These are phyloP conservation scores for Naumovozyma baii DNA, from an alignment of 805 yeast species.

Conservation along the genomic window DNA sequence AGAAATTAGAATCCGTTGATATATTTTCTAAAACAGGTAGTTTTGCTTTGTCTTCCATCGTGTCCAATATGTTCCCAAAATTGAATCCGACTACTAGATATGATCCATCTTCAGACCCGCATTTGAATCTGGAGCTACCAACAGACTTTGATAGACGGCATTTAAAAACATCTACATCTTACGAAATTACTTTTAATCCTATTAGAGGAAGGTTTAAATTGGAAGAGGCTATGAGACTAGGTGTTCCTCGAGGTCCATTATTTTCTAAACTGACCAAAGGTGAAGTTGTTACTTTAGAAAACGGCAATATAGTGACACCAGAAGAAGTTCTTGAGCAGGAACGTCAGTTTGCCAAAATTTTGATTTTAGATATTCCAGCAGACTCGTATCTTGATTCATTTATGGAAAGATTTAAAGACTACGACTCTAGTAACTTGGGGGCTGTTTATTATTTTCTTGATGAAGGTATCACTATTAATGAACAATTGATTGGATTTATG, in stretches of 20 bases:
- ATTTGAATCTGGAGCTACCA: slow-evolving; percentile 33
- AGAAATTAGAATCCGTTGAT: neutral
- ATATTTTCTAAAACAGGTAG: slow-evolving; percentile 5
- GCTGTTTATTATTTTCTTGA: slow-evolving; percentile 74
- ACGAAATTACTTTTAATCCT: slow-evolving; percentile 56
- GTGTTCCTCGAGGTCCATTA: slow-evolving; percentile 55
- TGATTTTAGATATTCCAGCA: slow-evolving; percentile 68
- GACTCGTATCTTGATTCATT: slow-evolving; percentile 34
- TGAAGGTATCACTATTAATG: slow-evolving; percentile 39
- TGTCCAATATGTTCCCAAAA: slow-evolving; percentile 48
- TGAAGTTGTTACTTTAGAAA: slow-evolving; percentile 41
- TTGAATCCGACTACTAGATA: slow-evolving; percentile 32
- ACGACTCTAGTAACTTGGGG: slow-evolving; percentile 26
- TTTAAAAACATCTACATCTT: slow-evolving; percentile 41
- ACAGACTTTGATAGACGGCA: slow-evolving; percentile 21
- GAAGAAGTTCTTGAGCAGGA: slow-evolving; percentile 63
- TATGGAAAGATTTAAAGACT: slow-evolving; percentile 22
- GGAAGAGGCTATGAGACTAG: slow-evolving; percentile 53
- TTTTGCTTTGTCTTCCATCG: slow-evolving; percentile 24
- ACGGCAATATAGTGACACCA: slow-evolving; percentile 54
- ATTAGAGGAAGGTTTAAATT: slow-evolving; percentile 70
- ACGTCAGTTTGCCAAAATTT: slow-evolving; percentile 46
- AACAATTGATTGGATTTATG: slow-evolving; percentile 41
- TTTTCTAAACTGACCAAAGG: slow-evolving; percentile 57
- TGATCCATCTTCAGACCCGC: slow-evolving; percentile 32